Conservation (phyloP, 2,329 filamentous ascomycete genomes). For the Phaeoacremonium minimum region DNA sequence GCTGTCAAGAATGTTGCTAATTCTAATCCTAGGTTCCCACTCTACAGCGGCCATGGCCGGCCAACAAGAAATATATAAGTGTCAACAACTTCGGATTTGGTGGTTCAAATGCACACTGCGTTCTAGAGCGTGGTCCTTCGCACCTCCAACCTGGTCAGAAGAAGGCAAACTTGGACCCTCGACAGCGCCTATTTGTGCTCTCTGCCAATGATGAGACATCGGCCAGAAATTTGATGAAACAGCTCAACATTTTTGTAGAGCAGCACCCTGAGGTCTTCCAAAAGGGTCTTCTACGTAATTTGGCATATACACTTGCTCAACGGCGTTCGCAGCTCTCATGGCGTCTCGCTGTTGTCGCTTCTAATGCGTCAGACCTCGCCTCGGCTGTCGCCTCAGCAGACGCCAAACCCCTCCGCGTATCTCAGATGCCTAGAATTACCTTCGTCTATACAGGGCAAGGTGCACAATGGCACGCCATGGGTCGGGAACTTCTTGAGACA, state of each 20-base stretch:
- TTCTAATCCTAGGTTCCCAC: slow-evolving; percentile 6
- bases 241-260: slow-evolving; percentile 5
- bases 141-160: background rate
- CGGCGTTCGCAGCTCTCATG: slow-evolving; percentile 6
- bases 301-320: slow-evolving; percentile 7
- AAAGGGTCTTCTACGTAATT: slow-evolving; percentile 3
- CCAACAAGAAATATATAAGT: too few species aligned
- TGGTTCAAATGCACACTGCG: slow-evolving; percentile 37
- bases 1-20: slow-evolving; percentile 8
- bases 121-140: slow-evolving; percentile 31
- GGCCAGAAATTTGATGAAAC: background rate
- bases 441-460: slow-evolving; percentile 29
- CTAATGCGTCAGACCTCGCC: too few species aligned
- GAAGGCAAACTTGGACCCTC: background rate
- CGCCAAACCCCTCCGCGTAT: background rate
- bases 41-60: too few species aligned
- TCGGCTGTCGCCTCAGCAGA: too few species aligned
- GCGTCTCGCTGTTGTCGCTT: slow-evolving; percentile 6
- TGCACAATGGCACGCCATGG: slow-evolving; percentile 24
- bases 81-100: slow-evolving; percentile 40
- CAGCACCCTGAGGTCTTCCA: slow-evolving; percentile 5
- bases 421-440: slow-evolving; percentile 6
- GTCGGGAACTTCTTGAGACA: slow-evolving; percentile 21
- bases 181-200: too few species aligned
- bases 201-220: slow-evolving; percentile 3